Base-by-base conservation (phyloP, 2,329 filamentous ascomycete genomes). In the Fusarium nematophilum region DNA sequence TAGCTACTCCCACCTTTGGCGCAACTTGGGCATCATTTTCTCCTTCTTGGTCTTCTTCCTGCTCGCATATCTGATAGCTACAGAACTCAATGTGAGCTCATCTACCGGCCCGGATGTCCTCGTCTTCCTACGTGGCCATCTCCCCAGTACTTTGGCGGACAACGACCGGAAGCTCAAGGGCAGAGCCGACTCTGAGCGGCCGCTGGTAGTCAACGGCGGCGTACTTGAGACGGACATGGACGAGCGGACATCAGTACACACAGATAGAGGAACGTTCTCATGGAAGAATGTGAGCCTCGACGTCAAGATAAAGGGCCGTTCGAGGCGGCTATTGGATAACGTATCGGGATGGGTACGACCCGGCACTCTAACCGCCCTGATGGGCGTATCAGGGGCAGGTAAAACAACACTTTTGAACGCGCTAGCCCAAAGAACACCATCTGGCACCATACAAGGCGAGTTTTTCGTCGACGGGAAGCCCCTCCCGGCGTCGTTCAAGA, bases 271-370 rank as follows among this genome's bases (percentile, higher is more conserved):
- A 18, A 83, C 91, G 53, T 93, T 93, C 76, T 87, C 89, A 48
- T 93, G 90, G 90, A 81, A 84, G 54, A 81, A 91, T 64, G 86
- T 93, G 1, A 87, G 85, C 69, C 93, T 80, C 48, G 78, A 83
- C 39, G 79, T 84, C 66, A 84, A 87, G 66, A 90, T 93, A 74
- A 92, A 93, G 75, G 81, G 80, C 3, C 83, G 90, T 63, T 75
- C 80, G 3, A 84, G 90, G 14, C 83, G 87, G 23, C 69, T 95
- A 63, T 76, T 95, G 48, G 86, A 94, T 62, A 79, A 92, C 52
- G 89, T 94, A 2, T 86, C 90, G 66, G 91, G 91, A 6, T 94
- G 90, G 89, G 90, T 95, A 57, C 92, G 92, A 73, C 91, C 91
- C 2, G 91, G 91, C 36, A 93, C 90, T 11, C 76, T 93, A 37